A percentile compares a stretch with the other conserved stretches of the same genome.
Conservation (phyloP, 192 early-diverging fungal genomes). For the Lunasporangiospora selenospora region DNA sequence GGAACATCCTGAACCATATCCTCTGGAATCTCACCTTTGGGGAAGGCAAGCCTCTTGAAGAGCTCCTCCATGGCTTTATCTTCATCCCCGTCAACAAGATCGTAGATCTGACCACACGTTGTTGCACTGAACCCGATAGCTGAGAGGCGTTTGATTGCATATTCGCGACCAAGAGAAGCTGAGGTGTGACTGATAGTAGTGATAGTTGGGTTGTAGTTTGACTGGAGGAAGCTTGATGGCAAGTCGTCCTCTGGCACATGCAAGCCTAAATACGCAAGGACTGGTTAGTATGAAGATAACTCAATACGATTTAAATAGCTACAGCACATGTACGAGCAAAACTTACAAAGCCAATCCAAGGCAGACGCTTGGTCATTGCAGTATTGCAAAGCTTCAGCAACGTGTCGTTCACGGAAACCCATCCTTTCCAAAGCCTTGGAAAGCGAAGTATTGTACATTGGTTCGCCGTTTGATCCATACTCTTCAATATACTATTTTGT, state of each 20-base stretch:
- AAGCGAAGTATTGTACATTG: conserved; percentile 30
- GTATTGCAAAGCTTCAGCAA: conserved; percentile 75
- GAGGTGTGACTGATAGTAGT: conserved; percentile 58
- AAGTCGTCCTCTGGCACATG: conserved; percentile 91
- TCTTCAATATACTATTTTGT: conserved; percentile 47
- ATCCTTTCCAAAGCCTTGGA: conserved; percentile 53
- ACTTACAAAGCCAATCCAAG: conserved; percentile 86
- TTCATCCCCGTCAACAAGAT: conserved; percentile 54
- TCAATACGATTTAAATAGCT: neutral
- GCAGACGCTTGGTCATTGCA: conserved; percentile 54
- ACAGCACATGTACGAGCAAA: neutral
- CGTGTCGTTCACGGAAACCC: conserved; percentile 79
- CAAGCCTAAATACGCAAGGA: conserved; percentile 48
- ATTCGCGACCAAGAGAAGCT: conserved; percentile 62
- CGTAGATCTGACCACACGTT: conserved; percentile 56
- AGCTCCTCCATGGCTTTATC: conserved; percentile 59
- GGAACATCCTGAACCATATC: conserved; percentile 43
- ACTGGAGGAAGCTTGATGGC: conserved; percentile 56
- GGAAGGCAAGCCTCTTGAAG: conserved; percentile 58
- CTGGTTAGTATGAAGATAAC: neutral
- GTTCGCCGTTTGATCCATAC: conserved; percentile 36
- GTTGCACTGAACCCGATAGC: conserved; percentile 63
- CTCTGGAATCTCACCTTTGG: conserved; percentile 43
- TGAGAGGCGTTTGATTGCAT: conserved; percentile 64
- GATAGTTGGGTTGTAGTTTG: conserved; percentile 61